A percentile compares a stretch with the other conserved stretches of the same genome.
Conservation (phyloP, 768 basidiomycete species). For the Mycena alexandri region DNA sequence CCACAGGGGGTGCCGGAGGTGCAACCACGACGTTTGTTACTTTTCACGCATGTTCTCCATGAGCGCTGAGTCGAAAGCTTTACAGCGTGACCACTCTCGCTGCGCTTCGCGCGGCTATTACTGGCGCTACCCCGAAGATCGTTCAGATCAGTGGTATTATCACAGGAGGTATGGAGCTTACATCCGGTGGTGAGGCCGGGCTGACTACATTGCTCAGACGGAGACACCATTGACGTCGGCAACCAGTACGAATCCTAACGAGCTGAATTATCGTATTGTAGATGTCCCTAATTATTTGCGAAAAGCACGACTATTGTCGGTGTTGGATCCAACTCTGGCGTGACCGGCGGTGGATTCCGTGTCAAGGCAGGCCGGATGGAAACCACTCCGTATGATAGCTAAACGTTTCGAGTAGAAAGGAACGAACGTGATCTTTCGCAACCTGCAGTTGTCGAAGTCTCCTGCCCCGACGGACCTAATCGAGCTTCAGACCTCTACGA, state of each 20-base stretch:
- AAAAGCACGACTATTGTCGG: conserved; percentile 35
- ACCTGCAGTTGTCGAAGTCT: conserved; percentile 31
- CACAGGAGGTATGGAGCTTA: conserved; percentile 24
- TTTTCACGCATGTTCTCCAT: no score
- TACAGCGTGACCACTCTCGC: conserved; percentile 32
- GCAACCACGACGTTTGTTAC: conserved; percentile 35
- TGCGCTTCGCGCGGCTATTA: conserved; percentile 30
- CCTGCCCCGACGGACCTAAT: conserved; percentile 36
- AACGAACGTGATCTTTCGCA: conserved; percentile 36
- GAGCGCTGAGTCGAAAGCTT: background rate
- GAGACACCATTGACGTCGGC: conserved; percentile 30
- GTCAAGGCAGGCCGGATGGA: conserved; percentile 25
- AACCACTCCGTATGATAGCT: background rate
- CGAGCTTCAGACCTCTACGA: conserved; percentile 34
- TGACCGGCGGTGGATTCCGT: conserved; percentile 36
- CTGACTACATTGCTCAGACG: conserved; percentile 19
- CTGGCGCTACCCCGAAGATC: conserved; percentile 29
- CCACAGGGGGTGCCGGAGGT: conserved; percentile 32
- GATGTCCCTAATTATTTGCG: background rate
- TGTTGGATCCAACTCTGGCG: conserved; percentile 31
- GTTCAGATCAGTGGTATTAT: conserved; percentile 34
- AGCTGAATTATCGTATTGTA: background rate
- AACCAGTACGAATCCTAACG: conserved; percentile 24
- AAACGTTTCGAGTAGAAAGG: conserved; percentile 22
- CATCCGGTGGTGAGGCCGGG: no score